phyloP scores from a whole-genome alignment of 2,329 filamentous ascomycete species.

The Sclerotinia subarctica region DNA sequence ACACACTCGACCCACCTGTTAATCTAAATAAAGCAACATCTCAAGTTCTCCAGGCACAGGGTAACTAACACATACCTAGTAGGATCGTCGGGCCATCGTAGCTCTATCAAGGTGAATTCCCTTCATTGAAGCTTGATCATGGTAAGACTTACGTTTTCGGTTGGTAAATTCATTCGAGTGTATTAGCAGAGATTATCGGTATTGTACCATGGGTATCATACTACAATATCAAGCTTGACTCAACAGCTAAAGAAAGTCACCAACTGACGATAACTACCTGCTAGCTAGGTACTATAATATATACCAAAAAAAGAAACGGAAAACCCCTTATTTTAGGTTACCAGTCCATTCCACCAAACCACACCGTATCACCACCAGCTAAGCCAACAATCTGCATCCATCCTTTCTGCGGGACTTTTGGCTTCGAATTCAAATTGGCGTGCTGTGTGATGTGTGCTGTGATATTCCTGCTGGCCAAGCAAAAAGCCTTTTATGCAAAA shows the following conservation, averaged over 20 bases:
- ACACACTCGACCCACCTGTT: background rate
- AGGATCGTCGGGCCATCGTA: background rate
- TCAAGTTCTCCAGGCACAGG: constrained; percentile 11
- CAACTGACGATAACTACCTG: too few species aligned
- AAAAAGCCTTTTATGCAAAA: background rate
- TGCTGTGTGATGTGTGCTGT: background rate
- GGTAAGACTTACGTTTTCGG: background rate
- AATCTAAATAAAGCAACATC: constrained; percentile 20
- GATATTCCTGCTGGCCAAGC: constrained; percentile 5
- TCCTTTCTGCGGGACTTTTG: constrained; percentile 8
- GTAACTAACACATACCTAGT: background rate
- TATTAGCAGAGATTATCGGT: background rate
- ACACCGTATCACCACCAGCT: constrained; percentile 17
- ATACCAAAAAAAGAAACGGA: background rate
- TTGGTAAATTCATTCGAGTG: background rate
- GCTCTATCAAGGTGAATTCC: background rate
- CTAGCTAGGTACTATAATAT: too few species aligned
- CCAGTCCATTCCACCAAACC: background rate
- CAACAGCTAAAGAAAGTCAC: too few species aligned
- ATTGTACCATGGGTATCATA: background rate
- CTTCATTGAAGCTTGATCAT: background rate
- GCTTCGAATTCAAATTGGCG: constrained; percentile 8
- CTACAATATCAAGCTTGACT: background rate
- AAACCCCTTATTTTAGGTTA: constrained; percentile 10
- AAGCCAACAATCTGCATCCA: constrained; percentile 16